Conservation (phyloP, 2,329 filamentous ascomycete genomes). For the Trichoderma asperellum region DNA sequence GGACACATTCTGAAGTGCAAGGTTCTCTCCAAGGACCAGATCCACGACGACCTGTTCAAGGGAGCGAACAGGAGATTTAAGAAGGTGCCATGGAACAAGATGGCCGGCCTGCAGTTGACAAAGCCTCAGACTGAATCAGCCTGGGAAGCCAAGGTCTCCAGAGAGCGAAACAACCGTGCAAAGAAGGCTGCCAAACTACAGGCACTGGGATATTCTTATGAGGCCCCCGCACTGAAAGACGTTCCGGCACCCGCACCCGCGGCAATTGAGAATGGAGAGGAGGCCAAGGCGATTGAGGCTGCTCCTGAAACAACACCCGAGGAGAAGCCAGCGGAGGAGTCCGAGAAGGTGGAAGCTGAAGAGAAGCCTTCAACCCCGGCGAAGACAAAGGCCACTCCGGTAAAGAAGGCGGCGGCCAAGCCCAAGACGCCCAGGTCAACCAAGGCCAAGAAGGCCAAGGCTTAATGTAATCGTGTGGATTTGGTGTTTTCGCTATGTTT, state of each 20-base stretch:
- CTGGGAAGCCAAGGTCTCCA: conserved; percentile 78
- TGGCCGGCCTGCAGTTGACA: conserved; percentile 75
- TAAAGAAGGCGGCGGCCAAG: conserved; percentile 37
- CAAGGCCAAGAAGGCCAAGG: conserved; percentile 47
- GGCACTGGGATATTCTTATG: conserved; percentile 81
- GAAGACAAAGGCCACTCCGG: conserved; percentile 34
- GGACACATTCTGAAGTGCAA: conserved; percentile 92
- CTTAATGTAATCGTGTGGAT: conserved; percentile 37
- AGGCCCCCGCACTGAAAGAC: conserved; percentile 70
- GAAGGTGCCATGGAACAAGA: conserved; percentile 82
- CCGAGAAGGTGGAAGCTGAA: conserved; percentile 31
- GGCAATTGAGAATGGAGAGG: conserved; percentile 43
- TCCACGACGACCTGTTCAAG: conserved; percentile 84
- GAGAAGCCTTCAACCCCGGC: conserved; percentile 32
- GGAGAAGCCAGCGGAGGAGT: conserved; percentile 35
- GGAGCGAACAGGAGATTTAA: conserved; percentile 91
- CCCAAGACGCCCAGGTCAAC: conserved; percentile 30
- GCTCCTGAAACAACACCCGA: conserved; percentile 36
- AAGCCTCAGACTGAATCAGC: conserved; percentile 71
- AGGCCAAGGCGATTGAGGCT: conserved; percentile 45
- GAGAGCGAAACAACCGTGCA: conserved; percentile 71
- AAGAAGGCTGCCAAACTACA: conserved; percentile 75
- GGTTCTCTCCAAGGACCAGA: conserved; percentile 72
- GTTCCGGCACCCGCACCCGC: conserved; percentile 50
- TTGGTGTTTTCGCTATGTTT: neutral